phyloP scores from a whole-genome alignment of 768 basidiomycete species.

The Candolleomyces eurysporus region DNA sequence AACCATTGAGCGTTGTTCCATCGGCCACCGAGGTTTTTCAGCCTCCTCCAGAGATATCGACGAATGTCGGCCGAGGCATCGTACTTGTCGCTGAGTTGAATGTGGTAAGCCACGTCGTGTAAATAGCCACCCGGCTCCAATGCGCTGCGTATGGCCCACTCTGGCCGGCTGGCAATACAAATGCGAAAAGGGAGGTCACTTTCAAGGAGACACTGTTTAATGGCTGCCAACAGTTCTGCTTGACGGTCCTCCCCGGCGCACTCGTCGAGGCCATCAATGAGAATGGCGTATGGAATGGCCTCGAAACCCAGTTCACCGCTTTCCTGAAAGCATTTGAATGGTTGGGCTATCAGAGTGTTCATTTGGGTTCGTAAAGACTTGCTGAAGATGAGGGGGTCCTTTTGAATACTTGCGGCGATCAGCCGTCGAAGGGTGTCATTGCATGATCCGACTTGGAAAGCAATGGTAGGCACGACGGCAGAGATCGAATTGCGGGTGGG shows the following conservation, averaged over 20 bases:
- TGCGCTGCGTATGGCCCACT: not conserved
- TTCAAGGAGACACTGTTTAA: not conserved
- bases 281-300: not conserved
- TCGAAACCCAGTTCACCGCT: not conserved
- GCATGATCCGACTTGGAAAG: not conserved
- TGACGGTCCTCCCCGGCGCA: constrained; percentile 1
- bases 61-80: not conserved
- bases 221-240: not conserved
- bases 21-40: not conserved
- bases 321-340: not conserved
- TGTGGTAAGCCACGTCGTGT: not conserved
- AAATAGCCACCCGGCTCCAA: not conserved
- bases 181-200: not conserved
- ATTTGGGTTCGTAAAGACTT: not conserved
- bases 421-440: not conserved
- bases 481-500: not conserved
- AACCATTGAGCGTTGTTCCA: not conserved
- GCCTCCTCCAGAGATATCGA: not conserved
- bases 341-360: not conserved
- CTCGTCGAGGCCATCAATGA: constrained; percentile 8
- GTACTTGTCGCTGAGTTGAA: constrained; percentile 1
- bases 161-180: constrained; percentile 1
- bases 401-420: not conserved
- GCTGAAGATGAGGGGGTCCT: not conserved
- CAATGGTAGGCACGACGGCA: not conserved